Evolutionary conservation across 2,329 filamentous ascomycete species (phyloP).

Genomic region (Apiospora rasikravindrae): DNA sequence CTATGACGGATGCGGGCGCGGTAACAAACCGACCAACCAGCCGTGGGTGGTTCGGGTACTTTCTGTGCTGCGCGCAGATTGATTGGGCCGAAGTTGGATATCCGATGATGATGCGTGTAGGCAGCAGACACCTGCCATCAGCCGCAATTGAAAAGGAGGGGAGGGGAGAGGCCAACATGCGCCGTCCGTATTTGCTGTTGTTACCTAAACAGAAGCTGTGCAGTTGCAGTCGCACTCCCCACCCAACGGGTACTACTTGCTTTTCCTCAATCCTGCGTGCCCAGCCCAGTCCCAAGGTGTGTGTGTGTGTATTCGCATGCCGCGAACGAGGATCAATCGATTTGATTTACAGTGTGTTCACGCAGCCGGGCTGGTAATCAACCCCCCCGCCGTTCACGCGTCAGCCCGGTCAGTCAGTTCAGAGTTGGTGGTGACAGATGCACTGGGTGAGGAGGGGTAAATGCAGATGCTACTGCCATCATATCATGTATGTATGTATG

Average conservation of each 20-base stretch:
- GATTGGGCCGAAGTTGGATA: not conserved
- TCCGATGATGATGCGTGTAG: not conserved
- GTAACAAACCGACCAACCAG: not conserved
- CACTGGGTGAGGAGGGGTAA: not conserved
- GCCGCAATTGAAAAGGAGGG: not conserved
- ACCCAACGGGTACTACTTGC: not conserved
- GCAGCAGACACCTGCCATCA: not conserved
- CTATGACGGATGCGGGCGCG: not conserved
- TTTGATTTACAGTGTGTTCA: too few relatives aligned
- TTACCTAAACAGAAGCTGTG: not conserved
- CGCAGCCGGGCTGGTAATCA: not conserved
- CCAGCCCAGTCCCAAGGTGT: not conserved
- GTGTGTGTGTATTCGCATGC: too few relatives aligned
- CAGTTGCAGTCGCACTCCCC: not conserved
- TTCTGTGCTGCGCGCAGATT: not conserved
- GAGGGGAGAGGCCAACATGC: not conserved
- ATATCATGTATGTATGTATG: not conserved
- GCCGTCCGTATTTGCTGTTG: not conserved
- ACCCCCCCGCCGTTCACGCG: too few relatives aligned
- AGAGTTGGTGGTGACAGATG: not conserved
- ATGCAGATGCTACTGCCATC: not conserved
- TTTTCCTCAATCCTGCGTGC: not conserved
- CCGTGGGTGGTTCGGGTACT: too few relatives aligned
- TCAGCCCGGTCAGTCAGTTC: too few relatives aligned
- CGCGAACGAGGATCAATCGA: too few relatives aligned